A percentile compares a stretch with the other conserved stretches of the same genome.
phyloP scores from a whole-genome alignment of 2,329 filamentous ascomycete species.

The Emergomyces pasteurianus region DNA sequence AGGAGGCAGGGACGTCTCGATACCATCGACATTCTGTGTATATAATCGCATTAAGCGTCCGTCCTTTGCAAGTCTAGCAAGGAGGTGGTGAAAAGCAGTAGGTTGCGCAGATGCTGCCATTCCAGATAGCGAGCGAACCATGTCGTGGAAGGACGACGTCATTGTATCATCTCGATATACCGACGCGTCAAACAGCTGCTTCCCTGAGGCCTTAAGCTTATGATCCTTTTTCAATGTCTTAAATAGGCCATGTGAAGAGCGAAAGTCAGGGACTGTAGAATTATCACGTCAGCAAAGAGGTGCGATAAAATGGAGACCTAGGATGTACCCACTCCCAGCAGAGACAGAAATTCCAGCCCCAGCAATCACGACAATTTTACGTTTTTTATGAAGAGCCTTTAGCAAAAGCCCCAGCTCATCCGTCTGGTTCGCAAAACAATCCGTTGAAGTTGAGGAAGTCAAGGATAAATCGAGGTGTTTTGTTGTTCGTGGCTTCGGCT shows the following conservation, averaged over 20 bases:
- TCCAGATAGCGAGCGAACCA: conserved; percentile 80
- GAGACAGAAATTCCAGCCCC: conserved; percentile 95
- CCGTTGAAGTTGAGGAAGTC: conserved; percentile 11
- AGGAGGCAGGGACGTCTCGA: conserved; percentile 74
- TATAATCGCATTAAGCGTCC: conserved; percentile 81
- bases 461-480: conserved; percentile 59
- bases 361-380: conserved; percentile 93
- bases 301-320: conserved; percentile 6
- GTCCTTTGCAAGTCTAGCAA: conserved; percentile 80
- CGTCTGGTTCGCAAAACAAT: conserved; percentile 39
- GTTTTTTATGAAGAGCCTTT: conserved; percentile 68
- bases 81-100: conserved; percentile 83
- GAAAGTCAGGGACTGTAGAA: conserved; percentile 74
- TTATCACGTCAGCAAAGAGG: conserved; percentile 7
- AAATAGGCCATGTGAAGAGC: conserved; percentile 83
- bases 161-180: conserved; percentile 88
- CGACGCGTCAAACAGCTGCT: conserved; percentile 91
- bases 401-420: conserved; percentile 58
- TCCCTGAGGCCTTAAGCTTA: conserved; percentile 84
- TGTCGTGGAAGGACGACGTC: conserved; percentile 85
- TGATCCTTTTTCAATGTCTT: conserved; percentile 73
- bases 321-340: conserved; percentile 60
- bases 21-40: conserved; percentile 92
- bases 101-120: conserved; percentile 67
- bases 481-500: conserved; percentile 62